Base-by-base conservation (phyloP, 2,329 filamentous ascomycete genomes). In the Ophidiomyces ophidiicola region DNA sequence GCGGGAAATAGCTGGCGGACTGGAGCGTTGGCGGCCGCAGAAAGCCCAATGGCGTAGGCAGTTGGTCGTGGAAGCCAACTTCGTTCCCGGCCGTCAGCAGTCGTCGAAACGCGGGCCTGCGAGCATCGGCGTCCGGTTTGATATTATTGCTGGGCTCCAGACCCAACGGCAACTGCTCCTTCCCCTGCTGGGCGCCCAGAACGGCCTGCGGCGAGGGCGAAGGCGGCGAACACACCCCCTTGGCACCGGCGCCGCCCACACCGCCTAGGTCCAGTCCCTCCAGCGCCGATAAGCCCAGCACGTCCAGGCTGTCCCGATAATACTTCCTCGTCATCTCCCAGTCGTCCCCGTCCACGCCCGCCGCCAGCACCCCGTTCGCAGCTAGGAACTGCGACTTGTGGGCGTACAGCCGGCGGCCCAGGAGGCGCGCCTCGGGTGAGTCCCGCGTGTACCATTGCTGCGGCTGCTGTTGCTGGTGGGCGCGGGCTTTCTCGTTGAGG, bases 261-360 rank as follows among this genome's bases (percentile, higher is more conserved):
- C n/a, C n/a, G n/a, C n/a, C 48, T 12, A 59, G 39, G 12, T 56
- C 55, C 21, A 59, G 35, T 7, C 53, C 56, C 37, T 63, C 57
- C 15, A 67, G 45, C 2, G 57, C 57, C 12, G 55, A 49, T 18
- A 58, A 42, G 1, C 60, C 61, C 26, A 67, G 50, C 12, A 57
- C 45, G 39, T 67, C 63, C 11, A 67, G 53, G 10, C 58, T 63
- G 19, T 64, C 59, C 7, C 64, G 53, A 44, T 67, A 68, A 35
- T 55, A 57, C 36, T 64, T 56, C 32, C 62, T 53, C 8, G 53
- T 57, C 10, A 44, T 43, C 5, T 51, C 53, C 48, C 55, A 51
- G 14, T 60, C 54, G 24, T 66, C 62, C 12, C 51, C 55, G n/a
- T 63, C 57, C 19, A 60, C 50, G 1, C 60, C 60, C 7, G 54